These are phyloP conservation scores for Priceomyces haplophilus DNA, from an alignment of 805 yeast species.

Conservation along the genomic window DNA sequence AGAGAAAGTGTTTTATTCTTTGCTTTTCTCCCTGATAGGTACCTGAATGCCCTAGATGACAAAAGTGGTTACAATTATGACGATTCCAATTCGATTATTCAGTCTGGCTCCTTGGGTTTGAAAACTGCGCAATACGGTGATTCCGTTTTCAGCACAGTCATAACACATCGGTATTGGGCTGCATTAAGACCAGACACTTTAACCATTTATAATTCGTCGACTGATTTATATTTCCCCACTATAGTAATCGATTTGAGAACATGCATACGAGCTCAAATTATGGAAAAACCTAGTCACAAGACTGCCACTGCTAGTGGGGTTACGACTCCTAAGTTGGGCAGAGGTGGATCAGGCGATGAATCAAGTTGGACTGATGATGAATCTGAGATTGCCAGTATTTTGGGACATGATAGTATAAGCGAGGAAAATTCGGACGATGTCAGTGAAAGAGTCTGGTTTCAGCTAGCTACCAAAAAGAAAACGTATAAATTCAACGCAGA, in stretches of 20 bases:
- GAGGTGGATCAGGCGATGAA: constrained; percentile 11
- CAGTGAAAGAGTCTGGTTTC: constrained; percentile 48
- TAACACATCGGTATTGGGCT: constrained; percentile 71
- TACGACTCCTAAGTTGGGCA: constrained; percentile 5
- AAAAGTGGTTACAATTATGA: constrained; percentile 13
- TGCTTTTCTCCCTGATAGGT: constrained; percentile 66
- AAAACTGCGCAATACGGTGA: constrained; percentile 40
- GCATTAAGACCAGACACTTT: constrained; percentile 67
- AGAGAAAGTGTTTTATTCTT: constrained; percentile 62
- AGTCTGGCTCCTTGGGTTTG: constrained; percentile 38
- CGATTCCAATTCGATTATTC: constrained; percentile 26
- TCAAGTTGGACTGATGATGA: constrained; percentile 21
- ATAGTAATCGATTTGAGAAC: constrained; percentile 68
- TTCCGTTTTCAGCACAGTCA: constrained; percentile 28
- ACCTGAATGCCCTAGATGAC: constrained; percentile 5
- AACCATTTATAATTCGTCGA: constrained; percentile 63
- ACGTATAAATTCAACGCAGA: constrained; percentile 72
- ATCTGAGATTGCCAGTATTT: constrained; percentile 17
- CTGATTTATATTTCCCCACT: constrained; percentile 82
- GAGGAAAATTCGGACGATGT: constrained; percentile 29
- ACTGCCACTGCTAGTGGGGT: neutral
- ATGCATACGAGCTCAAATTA: constrained; percentile 58
- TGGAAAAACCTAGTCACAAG: constrained; percentile 19
- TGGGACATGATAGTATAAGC: constrained; percentile 7
- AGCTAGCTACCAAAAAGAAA: constrained; percentile 54